Evolutionary conservation across 179 eudicot genomes (phyloP).

Genomic region (Sideroxylon spinosum): DNA sequence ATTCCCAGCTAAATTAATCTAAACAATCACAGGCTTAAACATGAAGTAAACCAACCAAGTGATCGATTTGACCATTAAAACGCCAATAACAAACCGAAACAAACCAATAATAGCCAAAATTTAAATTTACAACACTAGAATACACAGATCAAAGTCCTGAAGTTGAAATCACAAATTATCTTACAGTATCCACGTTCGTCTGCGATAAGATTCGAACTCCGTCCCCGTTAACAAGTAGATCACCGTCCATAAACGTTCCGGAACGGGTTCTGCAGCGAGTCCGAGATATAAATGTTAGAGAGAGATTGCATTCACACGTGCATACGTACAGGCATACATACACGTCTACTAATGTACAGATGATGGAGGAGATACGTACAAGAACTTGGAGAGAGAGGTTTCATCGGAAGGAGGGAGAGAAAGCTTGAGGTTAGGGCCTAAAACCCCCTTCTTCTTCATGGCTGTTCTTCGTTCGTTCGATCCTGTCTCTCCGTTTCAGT

Average conservation of each 20-base stretch:
- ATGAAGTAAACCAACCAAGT: not conserved
- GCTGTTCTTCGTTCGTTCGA: not conserved
- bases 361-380: conserved; percentile 32
- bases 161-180: conserved; percentile 14
- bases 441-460: conserved; percentile 48
- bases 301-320: not conserved
- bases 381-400: conserved; percentile 55
- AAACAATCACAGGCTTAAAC: not conserved
- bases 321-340: too few relatives aligned
- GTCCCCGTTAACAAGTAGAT: conserved; percentile 74
- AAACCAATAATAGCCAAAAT: not conserved
- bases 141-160: not conserved
- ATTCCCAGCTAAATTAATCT: not conserved
- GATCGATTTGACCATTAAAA: not conserved
- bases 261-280: conserved; percentile 57
- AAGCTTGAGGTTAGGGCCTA: conserved; percentile 51
- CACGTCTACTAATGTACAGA: too few relatives aligned
- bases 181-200: conserved; percentile 48
- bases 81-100: not conserved
- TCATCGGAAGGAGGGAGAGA: conserved; percentile 65
- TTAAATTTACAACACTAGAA: not conserved
- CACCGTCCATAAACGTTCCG: conserved; percentile 91
- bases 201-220: conserved; percentile 83
- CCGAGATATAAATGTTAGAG: not conserved
- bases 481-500: not conserved